A percentile compares a stretch with the other conserved stretches of the same genome.
Evolutionary conservation across 306 rosid genomes (phyloP).

Genomic region (Macrotyloma uniflorum): DNA sequence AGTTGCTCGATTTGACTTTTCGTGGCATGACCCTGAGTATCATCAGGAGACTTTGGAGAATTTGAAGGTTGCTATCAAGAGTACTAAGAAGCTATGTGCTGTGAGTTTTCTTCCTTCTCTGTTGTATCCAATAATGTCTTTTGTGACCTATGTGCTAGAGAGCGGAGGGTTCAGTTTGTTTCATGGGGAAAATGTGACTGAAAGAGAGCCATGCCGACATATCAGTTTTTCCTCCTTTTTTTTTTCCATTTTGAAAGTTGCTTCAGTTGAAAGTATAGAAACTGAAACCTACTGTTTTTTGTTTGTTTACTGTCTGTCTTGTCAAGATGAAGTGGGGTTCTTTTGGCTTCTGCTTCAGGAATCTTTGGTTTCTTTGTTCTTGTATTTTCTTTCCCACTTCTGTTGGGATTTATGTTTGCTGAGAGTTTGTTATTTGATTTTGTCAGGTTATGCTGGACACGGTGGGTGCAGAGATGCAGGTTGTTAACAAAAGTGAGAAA

Average conservation of each 20-base stretch:
- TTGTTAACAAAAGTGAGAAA: constrained; percentile 63
- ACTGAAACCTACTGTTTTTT: not conserved
- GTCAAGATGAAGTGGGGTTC: not conserved
- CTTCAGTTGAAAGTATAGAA: not conserved
- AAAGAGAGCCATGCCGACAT: not conserved
- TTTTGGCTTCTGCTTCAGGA: not conserved
- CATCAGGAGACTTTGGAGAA: constrained; percentile 95
- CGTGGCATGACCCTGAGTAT: constrained; percentile 77
- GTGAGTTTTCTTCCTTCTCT: constrained; percentile 54
- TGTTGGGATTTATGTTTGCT: not conserved
- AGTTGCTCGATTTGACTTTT: constrained; percentile 98
- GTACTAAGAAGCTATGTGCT: constrained; percentile 94
- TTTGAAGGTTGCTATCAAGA: constrained; percentile 81
- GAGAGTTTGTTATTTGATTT: constrained; percentile 29
- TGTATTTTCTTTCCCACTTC: not conserved
- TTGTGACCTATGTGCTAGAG: not conserved
- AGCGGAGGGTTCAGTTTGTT: not conserved
- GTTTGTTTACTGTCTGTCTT: constrained; percentile 20
- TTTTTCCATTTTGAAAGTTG: not conserved
- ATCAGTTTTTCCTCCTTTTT: not conserved
- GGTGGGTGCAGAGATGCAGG: constrained; percentile 89
- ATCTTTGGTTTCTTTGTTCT: constrained; percentile 5
- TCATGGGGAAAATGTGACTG: not conserved
- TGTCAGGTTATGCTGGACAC: constrained; percentile 88
- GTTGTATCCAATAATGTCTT: not conserved